These are phyloP conservation scores for Phascolomyces articulosus DNA, from an alignment of 371 early-diverging fungal species.

Conservation along the genomic window DNA sequence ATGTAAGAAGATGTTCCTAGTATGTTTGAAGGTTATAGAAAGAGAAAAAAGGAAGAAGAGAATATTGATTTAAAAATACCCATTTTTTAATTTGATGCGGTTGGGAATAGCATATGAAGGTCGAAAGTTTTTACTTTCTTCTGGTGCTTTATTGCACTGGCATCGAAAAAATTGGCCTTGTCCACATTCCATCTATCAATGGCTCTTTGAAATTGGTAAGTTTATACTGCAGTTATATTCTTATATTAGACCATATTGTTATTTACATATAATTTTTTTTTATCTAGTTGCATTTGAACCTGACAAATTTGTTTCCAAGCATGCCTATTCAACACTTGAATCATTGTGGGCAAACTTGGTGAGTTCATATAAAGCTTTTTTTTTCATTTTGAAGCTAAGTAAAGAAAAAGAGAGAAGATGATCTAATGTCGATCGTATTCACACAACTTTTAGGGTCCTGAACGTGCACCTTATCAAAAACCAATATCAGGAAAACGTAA, in stretches of 20 bases:
- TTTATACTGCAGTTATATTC: too few relatives aligned
- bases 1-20: not conserved
- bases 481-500: not conserved
- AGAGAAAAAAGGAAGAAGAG: not conserved
- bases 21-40: too few relatives aligned
- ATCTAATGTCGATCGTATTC: not conserved
- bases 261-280: not conserved
- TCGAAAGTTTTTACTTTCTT: slow-evolving; percentile 29
- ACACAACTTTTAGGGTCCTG: slow-evolving; percentile 8
- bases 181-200: slow-evolving; percentile 41
- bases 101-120: slow-evolving; percentile 20
- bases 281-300: slow-evolving; percentile 33
- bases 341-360: slow-evolving; percentile 34
- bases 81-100: not conserved
- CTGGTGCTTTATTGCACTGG: slow-evolving; percentile 35
- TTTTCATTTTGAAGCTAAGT: not conserved
- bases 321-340: slow-evolving; percentile 33
- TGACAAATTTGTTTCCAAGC: slow-evolving; percentile 26
- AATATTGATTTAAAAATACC: too few relatives aligned
- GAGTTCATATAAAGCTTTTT: not conserved
- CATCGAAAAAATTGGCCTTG: slow-evolving; percentile 37
- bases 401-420: not conserved
- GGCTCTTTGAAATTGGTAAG: slow-evolving; percentile 45
- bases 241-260: too few relatives aligned
- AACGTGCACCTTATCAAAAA: slow-evolving; percentile 6